Conservation (phyloP, 208 protist species). For the Wallacemonas sp. region DNA sequence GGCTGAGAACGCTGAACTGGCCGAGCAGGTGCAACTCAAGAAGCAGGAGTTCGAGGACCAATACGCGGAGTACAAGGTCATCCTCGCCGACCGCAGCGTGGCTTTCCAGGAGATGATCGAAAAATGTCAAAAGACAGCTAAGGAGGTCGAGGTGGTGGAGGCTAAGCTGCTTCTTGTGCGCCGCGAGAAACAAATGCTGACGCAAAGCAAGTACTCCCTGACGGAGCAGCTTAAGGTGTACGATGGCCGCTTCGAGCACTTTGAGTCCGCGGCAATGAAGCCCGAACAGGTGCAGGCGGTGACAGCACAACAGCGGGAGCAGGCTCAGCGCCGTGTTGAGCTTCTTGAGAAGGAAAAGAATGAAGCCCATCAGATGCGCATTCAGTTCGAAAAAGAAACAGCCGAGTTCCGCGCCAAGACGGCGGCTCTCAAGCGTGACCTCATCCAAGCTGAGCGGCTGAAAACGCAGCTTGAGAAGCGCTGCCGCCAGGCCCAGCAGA, state of each 20-base stretch:
- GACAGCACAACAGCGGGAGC: slow-evolving; percentile 41
- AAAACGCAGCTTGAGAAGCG: slow-evolving; percentile 62
- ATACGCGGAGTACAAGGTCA: slow-evolving; percentile 36
- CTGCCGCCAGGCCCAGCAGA: slow-evolving; percentile 72
- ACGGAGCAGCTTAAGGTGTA: slow-evolving; percentile 72
- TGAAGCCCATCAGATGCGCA: slow-evolving; percentile 48
- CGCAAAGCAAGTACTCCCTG: slow-evolving; percentile 33
- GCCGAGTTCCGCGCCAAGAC: slow-evolving; percentile 46
- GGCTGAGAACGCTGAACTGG: slow-evolving; percentile 54
- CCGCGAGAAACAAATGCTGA: slow-evolving; percentile 44
- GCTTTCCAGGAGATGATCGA: slow-evolving; percentile 52
- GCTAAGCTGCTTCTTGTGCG: slow-evolving; percentile 42
- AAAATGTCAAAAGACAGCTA: slow-evolving; percentile 33
- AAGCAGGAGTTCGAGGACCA: slow-evolving; percentile 64
- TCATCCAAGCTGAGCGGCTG: slow-evolving; percentile 53
- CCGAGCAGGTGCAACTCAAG: slow-evolving; percentile 36
- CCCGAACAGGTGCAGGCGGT: slow-evolving; percentile 57
- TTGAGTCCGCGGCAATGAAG: slow-evolving; percentile 43
- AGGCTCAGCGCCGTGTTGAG: slow-evolving; percentile 44
- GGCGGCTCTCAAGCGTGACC: slow-evolving; percentile 54
- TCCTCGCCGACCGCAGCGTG: slow-evolving; percentile 34
- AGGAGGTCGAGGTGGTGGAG: slow-evolving; percentile 60
- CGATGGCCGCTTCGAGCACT: slow-evolving; percentile 54
- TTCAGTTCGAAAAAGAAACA: slow-evolving; percentile 72
- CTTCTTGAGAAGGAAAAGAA: slow-evolving; percentile 63